Base-by-base conservation (phyloP, 2,329 filamentous ascomycete genomes). In the Capronia coronata region DNA sequence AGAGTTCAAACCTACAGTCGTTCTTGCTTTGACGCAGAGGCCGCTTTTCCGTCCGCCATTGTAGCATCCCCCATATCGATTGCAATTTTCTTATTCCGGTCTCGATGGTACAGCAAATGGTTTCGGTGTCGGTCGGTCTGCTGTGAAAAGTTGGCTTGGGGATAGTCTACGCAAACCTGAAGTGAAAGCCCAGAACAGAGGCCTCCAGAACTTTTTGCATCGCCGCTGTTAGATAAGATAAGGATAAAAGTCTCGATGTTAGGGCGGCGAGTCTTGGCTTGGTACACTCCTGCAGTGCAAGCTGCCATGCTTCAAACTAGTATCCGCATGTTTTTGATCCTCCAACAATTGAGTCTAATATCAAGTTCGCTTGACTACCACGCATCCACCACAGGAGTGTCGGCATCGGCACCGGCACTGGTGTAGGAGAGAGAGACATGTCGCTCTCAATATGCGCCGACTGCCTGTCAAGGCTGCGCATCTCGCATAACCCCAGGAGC, bases 1-100 rank as follows among this genome's bases (percentile, higher is more conserved):
- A 29, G 42, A 2, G 34, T 23, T 3, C 19, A 18, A 45, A 54
- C 68, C 55, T 63, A 72, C 70, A 71, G 62, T 66, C 65, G 68
- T 59, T 70, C 66, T 11, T 61, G 54, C 59, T 69, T 71, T 48
- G 59, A 45, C 3, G 34, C 23, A n/a, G 38, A 18, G 7, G 21
- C 25, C 9, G 29, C 25, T 6, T 23, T 45, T 3, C 35, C 40
- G 3, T 51, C 50, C 4, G 41, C 34, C 54, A 56, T 56, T 6
- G 23, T 34, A 14, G 46, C 49, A 43, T 51, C 50, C 30, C 27
- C 37, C 23, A 41, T 34, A 8, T 22, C 41, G 8, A 27, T 27
- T 27, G 25, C 25, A 27, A 10, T 27, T 10, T 27, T 27, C 6
- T 5, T 27, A 5, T 27, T 27, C 25, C n/a, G n/a, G n/a, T n/a